Evolutionary conservation across 352 stramenopile genomes (phyloP).

Genomic region (Phytophthora tentaculata): DNA sequence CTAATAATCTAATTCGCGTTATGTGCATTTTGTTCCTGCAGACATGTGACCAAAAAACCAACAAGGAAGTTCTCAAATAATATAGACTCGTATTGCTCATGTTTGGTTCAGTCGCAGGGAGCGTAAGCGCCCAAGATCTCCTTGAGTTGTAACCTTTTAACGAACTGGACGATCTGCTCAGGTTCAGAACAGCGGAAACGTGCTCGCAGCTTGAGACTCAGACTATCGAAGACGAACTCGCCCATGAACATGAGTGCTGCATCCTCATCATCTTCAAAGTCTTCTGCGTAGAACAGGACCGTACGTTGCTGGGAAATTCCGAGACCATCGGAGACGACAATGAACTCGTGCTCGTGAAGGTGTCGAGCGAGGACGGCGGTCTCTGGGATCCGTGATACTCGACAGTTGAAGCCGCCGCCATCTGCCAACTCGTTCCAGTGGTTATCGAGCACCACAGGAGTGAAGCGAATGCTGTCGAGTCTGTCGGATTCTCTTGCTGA

Average conservation of each 20-base stretch:
- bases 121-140: slow-evolving; percentile 74
- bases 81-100: slow-evolving; percentile 38
- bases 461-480: slow-evolving; percentile 19
- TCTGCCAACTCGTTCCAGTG: slow-evolving; percentile 61
- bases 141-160: slow-evolving; percentile 80
- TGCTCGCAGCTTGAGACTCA: slow-evolving; percentile 69
- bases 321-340: slow-evolving; percentile 56
- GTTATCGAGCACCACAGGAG: slow-evolving; percentile 46
- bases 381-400: slow-evolving; percentile 59
- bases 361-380: slow-evolving; percentile 47
- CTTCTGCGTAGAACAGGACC: slow-evolving; percentile 61
- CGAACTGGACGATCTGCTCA: slow-evolving; percentile 64
- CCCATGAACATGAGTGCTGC: slow-evolving; percentile 56
- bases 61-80: slow-evolving; percentile 44
- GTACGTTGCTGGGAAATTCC: slow-evolving; percentile 45
- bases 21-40: slow-evolving; percentile 26
- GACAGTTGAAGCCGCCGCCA: slow-evolving; percentile 68
- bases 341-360: slow-evolving; percentile 57
- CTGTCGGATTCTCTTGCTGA: too few relatives aligned
- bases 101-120: slow-evolving; percentile 50
- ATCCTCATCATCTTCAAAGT: slow-evolving; percentile 8
- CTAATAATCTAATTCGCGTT: slow-evolving; percentile 19
- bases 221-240: slow-evolving; percentile 76
- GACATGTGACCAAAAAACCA: slow-evolving; percentile 22
- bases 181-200: slow-evolving; percentile 62